A percentile compares a stretch with the other conserved stretches of the same genome.
These are phyloP conservation scores for Ustilago xerochloae DNA, from an alignment of 1,284 basidiomycete species.

Conservation along the genomic window DNA sequence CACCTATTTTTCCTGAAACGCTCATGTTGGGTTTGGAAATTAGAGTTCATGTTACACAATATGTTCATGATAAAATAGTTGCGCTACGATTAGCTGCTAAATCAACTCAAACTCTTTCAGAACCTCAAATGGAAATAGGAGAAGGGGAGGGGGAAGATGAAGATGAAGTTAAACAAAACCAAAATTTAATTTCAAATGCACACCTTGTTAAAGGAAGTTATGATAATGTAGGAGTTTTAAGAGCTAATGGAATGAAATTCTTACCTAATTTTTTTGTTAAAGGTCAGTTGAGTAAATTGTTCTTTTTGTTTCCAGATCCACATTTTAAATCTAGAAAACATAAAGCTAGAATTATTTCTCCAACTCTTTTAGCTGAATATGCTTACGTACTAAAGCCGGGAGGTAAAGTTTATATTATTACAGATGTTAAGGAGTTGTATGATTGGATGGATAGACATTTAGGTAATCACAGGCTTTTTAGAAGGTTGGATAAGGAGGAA, in stretches of 20 bases:
- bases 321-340: slow-evolving; percentile 99
- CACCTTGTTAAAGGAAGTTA: slow-evolving; percentile 71
- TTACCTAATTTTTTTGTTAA: slow-evolving; percentile 95
- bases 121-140: neutral
- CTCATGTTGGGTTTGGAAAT: slow-evolving; percentile 99
- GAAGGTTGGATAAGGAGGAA: slow-evolving; percentile 74
- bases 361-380: slow-evolving; percentile 89
- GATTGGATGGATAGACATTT: slow-evolving; percentile 95
- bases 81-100: slow-evolving; percentile 77
- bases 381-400: slow-evolving; percentile 90
- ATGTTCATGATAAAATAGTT: slow-evolving; percentile 91
- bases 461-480: slow-evolving; percentile 85
- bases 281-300: slow-evolving; percentile 82
- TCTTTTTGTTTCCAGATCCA: slow-evolving; percentile 98
- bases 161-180: too few species aligned
- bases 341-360: slow-evolving; percentile 94
- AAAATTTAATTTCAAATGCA: slow-evolving; percentile 24
- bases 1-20: slow-evolving; percentile 88
- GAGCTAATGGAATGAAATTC: slow-evolving; percentile 99
- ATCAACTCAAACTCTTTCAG: slow-evolving; percentile 4
- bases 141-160: slow-evolving; percentile 57
- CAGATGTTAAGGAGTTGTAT: slow-evolving; percentile 93
- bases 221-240: slow-evolving; percentile 92
- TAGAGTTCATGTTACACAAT: slow-evolving; percentile 93
- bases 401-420: slow-evolving; percentile 96